These are phyloP conservation scores for Cyclotella choctawhatcheeana DNA, from an alignment of 108 stramenopile genomes.

Conservation along the genomic window DNA sequence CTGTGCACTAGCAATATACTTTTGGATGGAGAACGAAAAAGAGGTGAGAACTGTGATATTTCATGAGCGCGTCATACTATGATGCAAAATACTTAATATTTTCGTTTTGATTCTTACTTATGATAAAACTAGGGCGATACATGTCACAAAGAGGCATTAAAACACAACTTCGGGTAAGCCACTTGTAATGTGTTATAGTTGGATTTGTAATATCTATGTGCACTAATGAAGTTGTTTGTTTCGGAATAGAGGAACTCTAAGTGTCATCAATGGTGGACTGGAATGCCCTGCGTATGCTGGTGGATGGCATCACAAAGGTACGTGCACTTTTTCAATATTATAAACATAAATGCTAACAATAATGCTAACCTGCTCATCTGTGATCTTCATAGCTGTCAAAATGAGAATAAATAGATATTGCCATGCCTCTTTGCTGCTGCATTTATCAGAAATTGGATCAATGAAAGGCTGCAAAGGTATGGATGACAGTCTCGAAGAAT, in stretches of 20 bases:
- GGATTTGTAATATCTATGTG: too few species aligned
- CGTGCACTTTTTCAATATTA: too few species aligned
- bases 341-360: neutral
- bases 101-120: neutral
- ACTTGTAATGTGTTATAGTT: too few species aligned
- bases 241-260: slow-evolving; percentile 46
- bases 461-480: slow-evolving; percentile 48
- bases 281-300: slow-evolving; percentile 52
- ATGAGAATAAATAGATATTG: slow-evolving; percentile 52
- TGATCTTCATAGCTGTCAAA: too few species aligned
- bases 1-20: slow-evolving; percentile 22
- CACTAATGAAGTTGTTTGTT: too few species aligned
- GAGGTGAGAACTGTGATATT: slow-evolving; percentile 17
- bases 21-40: slow-evolving; percentile 52
- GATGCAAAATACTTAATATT: neutral
- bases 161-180: slow-evolving; percentile 46
- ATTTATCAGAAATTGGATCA: slow-evolving; percentile 24
- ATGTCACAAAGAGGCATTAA: slow-evolving; percentile 51
- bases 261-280: slow-evolving; percentile 46
- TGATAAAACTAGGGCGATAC: slow-evolving; percentile 39
- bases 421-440: slow-evolving; percentile 39
- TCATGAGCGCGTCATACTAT: too few species aligned
- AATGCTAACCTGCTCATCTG: slow-evolving; percentile 28
- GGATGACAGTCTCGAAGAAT: slow-evolving; percentile 42
- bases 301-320: slow-evolving; percentile 31